Evolutionary conservation across 495 filamentous ascomycete genomes (phyloP).

Genomic region (Amniculicola lignicola): DNA sequence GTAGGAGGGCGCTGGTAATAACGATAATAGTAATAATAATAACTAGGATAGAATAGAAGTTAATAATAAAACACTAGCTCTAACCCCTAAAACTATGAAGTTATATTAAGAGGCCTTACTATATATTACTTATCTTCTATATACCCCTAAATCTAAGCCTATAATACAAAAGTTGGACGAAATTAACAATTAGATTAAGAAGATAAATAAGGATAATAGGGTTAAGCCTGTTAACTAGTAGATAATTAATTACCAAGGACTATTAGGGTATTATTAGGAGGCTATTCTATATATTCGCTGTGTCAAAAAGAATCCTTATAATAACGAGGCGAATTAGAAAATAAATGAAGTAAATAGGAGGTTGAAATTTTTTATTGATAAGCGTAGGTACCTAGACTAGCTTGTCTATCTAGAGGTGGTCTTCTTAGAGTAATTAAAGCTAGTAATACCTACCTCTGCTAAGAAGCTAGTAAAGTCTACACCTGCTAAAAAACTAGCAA

Average conservation of each 20-base stretch:
- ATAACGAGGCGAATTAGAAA: conserved; percentile 6
- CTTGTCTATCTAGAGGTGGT: background rate
- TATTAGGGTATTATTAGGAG: conserved; percentile 6
- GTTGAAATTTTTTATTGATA: background rate
- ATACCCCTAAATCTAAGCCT: background rate
- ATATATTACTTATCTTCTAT: conserved; percentile 3
- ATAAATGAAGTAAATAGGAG: conserved; percentile 5
- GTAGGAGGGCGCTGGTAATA: background rate
- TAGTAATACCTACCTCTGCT: background rate
- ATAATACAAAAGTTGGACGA: background rate
- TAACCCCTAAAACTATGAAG: background rate
- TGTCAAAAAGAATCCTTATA: background rate
- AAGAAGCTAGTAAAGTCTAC: background rate
- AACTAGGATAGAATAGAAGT: conserved; percentile 1
- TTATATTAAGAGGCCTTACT: background rate
- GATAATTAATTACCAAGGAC: conserved; percentile 4
- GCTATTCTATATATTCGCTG: background rate
- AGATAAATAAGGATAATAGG: conserved; percentile 2
- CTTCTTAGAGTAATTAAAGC: background rate
- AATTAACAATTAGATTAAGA: conserved; percentile 4
- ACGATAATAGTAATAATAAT: background rate
- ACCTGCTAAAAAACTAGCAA: background rate
- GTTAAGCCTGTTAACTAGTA: background rate
- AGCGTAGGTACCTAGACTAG: background rate
- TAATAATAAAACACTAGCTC: background rate